These are phyloP conservation scores for Bacidia rubella DNA, from an alignment of 495 filamentous ascomycete species.

Conservation along the genomic window DNA sequence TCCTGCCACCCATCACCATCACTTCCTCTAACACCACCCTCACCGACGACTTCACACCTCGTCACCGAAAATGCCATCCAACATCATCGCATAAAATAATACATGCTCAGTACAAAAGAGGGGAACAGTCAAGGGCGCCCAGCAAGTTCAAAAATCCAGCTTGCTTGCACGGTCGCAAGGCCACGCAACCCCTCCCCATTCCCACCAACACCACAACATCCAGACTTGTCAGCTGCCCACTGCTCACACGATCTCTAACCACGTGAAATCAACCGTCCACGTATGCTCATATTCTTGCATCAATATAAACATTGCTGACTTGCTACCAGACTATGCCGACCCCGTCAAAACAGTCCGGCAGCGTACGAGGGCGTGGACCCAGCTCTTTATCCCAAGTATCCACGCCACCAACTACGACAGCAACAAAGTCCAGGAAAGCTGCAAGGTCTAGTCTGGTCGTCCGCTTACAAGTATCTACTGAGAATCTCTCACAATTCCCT, in stretches of 20 bases:
- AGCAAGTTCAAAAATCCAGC: neutral
- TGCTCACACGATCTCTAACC: neutral
- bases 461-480: constrained; percentile 39
- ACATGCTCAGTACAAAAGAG: neutral
- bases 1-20: constrained; percentile 11
- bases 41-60: neutral
- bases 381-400: constrained; percentile 17
- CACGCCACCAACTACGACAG: constrained; percentile 18
- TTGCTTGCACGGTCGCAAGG: constrained; percentile 2
- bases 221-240: neutral
- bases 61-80: neutral
- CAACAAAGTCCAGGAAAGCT: constrained; percentile 24
- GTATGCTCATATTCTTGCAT: neutral
- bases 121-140: neutral
- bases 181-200: neutral
- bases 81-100: neutral
- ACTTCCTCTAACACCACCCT: constrained; percentile 2
- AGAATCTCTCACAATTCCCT: constrained; percentile 34
- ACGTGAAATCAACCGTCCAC: neutral
- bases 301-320: neutral
- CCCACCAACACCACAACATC: neutral
- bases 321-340: constrained; percentile 13
- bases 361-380: constrained; percentile 10
- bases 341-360: constrained; percentile 8
- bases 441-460: constrained; percentile 37